Evolutionary conservation across 331 rosid species (phyloP).

Genomic region (Acacia pycnantha): DNA sequence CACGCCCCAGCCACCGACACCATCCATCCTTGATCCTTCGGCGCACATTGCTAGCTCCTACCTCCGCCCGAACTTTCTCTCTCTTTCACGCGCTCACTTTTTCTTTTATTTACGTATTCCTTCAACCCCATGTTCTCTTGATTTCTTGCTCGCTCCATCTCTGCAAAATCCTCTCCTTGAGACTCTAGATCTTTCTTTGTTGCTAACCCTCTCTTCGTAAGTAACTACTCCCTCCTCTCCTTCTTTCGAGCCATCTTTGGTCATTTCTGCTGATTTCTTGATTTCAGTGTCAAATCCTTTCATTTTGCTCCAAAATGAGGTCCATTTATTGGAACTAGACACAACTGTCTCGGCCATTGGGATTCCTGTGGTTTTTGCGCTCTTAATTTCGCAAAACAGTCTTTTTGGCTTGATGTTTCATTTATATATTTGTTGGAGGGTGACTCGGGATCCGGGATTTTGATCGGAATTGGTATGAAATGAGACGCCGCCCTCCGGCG

Average conservation of each 20-base stretch:
- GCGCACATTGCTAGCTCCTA: constrained; percentile 45
- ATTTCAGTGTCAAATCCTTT: not conserved
- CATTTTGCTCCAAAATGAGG: not conserved
- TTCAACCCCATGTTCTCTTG: not conserved
- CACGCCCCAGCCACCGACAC: constrained; percentile 46
- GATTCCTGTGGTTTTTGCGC: not conserved
- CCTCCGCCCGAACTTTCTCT: not conserved
- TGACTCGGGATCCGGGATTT: not conserved
- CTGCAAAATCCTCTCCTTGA: not conserved
- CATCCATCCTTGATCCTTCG: not conserved
- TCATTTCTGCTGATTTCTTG: not conserved
- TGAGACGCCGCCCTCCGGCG: constrained; percentile 13
- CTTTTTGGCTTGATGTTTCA: not conserved
- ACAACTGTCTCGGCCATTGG: not conserved
- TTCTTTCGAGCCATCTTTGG: not conserved
- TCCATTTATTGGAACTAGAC: not conserved
- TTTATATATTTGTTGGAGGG: not conserved
- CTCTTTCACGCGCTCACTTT: not conserved
- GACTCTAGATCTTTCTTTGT: constrained; percentile 26
- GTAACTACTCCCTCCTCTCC: not conserved
- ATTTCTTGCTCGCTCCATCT: not conserved
- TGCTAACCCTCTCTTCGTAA: not conserved
- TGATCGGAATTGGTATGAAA: not conserved
- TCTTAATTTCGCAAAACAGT: not conserved
- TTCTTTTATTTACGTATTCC: not conserved